Conservation (phyloP, 1,139 yeast genomes). For the Debaryomyces udenii region DNA sequence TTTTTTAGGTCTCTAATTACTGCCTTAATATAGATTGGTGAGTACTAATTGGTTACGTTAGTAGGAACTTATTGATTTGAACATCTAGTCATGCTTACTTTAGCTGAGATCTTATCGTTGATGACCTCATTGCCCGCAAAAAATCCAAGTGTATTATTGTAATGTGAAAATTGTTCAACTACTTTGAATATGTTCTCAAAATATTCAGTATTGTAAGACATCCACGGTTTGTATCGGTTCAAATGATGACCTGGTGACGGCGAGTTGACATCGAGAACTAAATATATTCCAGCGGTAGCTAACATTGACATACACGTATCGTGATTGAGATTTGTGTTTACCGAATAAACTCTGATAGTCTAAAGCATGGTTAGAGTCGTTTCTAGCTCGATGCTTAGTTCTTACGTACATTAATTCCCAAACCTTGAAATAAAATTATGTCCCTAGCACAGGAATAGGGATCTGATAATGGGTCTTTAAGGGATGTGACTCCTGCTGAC, state of each 20-base stretch:
- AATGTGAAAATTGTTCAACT: conserved; percentile 78
- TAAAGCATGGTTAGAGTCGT: conserved; percentile 17
- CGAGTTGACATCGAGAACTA: conserved; percentile 88
- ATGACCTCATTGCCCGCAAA: conserved; percentile 94
- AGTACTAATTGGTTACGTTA: conserved; percentile 27
- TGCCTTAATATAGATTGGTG: conserved; percentile 77
- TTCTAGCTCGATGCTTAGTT: conserved; percentile 19
- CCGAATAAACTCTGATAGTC: conserved; percentile 84
- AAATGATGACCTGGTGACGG: conserved; percentile 78
- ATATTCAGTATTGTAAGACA: conserved; percentile 69
- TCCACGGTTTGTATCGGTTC: conserved; percentile 89
- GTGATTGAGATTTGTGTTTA: conserved; percentile 82
- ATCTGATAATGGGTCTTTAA: conserved; percentile 74
- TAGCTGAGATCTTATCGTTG: conserved; percentile 79
- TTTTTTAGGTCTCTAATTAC: conserved; percentile 78
- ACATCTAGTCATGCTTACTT: conserved; percentile 23
- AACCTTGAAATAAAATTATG: conserved; percentile 67
- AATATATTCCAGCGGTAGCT: conserved; percentile 89
- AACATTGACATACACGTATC: conserved; percentile 89
- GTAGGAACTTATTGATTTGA: conserved; percentile 7
- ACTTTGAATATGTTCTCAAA: conserved; percentile 77
- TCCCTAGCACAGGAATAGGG: conserved; percentile 73
- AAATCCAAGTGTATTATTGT: conserved; percentile 88
- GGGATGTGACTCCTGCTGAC: conserved; percentile 61
- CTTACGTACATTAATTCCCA: conserved; percentile 69